phyloP scores from a whole-genome alignment of 129 eudicot genomes.

The Apium graveolens region DNA sequence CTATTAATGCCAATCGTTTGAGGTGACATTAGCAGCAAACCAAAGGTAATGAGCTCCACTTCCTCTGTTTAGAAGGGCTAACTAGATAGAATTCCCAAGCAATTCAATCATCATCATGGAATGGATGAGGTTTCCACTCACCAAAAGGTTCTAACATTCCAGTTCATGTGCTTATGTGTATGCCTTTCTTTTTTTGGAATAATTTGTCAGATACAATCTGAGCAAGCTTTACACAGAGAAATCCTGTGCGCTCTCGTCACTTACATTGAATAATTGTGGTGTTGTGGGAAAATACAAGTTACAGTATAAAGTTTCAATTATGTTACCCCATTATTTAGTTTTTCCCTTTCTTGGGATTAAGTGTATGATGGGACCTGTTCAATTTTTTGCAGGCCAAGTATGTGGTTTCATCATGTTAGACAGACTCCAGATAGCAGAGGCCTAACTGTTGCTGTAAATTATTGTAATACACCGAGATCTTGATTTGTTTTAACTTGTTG shows the following conservation, averaged over 20 bases:
- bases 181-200: no score
- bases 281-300: no score
- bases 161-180: neutral
- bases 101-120: no score
- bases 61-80: neutral
- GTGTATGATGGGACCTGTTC: neutral
- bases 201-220: neutral
- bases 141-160: neutral
- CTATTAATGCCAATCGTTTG: no score
- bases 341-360: neutral
- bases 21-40: neutral
- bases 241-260: no score
- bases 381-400: slow-evolving; percentile 78
- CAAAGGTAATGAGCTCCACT: neutral
- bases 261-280: no score
- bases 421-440: slow-evolving; percentile 68
- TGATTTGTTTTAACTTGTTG: neutral
- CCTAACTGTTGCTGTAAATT: slow-evolving; percentile 83
- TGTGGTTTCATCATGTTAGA: slow-evolving; percentile 99
- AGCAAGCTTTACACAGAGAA: neutral
- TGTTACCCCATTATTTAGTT: neutral
- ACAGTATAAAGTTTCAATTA: no score
- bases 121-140: neutral
- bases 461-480: slow-evolving; percentile 36
- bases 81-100: neutral